Evolutionary conservation across 1,139 yeast genomes (phyloP).

Genomic region (Hanseniaspora uvarum): DNA sequence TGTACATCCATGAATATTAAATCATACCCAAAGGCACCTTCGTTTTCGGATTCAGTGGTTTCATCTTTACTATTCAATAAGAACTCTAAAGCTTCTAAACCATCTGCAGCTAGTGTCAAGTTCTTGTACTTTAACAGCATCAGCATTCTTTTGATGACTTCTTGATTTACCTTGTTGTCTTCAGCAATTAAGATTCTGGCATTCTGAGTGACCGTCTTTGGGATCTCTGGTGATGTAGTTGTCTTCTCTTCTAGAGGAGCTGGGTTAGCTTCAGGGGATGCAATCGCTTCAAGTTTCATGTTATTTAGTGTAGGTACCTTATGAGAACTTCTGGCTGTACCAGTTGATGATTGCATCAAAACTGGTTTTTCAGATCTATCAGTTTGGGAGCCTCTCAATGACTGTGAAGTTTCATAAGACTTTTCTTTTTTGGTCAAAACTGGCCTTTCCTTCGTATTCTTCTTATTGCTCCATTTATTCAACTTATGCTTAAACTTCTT

Average conservation of each 20-base stretch:
- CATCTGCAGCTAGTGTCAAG: conserved; percentile 73
- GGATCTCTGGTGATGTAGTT: no score
- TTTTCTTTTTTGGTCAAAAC: neutral
- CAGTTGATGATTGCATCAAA: conserved; percentile 30
- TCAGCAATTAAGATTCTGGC: conserved; percentile 77
- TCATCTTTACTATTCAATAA: conserved; percentile 41
- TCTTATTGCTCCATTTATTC: neutral
- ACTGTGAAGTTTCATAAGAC: conserved; percentile 6
- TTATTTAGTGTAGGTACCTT: conserved; percentile 19
- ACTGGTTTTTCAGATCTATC: conserved; percentile 31
- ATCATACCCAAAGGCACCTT: conserved; percentile 40
- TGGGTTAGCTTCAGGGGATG: neutral
- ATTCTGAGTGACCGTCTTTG: no score
- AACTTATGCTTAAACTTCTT: conserved; percentile 24
- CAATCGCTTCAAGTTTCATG: neutral
- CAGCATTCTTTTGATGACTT: conserved; percentile 78
- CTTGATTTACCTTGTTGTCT: conserved; percentile 84
- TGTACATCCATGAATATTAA: conserved; percentile 91
- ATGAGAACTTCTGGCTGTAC: conserved; percentile 33
- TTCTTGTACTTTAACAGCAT: conserved; percentile 63
- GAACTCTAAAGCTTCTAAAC: conserved; percentile 70
- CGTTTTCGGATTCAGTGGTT: conserved; percentile 16
- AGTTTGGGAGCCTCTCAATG: conserved; percentile 19
- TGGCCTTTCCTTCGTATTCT: neutral
- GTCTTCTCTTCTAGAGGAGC: neutral